These are phyloP conservation scores for Berkeleyomyces basicola DNA, from an alignment of 2,329 filamentous ascomycete species.

Conservation along the genomic window DNA sequence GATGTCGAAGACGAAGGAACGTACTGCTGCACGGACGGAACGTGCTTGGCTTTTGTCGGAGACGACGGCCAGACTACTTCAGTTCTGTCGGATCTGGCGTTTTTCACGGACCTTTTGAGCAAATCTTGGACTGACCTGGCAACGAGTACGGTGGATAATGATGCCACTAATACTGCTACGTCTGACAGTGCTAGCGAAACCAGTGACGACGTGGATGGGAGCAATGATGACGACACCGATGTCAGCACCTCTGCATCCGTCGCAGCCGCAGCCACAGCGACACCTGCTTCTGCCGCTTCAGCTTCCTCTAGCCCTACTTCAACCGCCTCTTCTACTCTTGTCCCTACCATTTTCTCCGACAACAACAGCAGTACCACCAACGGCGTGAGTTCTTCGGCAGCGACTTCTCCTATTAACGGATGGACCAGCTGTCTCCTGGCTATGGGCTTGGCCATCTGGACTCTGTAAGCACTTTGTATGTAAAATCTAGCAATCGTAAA, in stretches of 20 bases:
- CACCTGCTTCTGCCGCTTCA: background rate
- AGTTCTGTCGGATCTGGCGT: too few species aligned
- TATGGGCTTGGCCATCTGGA: background rate
- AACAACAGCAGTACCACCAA: background rate
- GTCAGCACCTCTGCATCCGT: background rate
- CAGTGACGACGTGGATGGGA: background rate
- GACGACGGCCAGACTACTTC: conserved; percentile 1
- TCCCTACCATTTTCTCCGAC: background rate
- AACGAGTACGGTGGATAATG: background rate
- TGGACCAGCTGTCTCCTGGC: background rate
- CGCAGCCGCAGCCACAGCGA: background rate
- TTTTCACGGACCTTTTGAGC: too few species aligned
- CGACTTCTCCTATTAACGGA: background rate
- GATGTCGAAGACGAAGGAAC: background rate
- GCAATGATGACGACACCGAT: background rate
- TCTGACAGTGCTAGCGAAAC: background rate
- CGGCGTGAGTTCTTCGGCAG: background rate
- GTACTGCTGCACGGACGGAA: background rate
- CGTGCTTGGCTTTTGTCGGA: background rate
- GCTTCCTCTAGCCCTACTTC: background rate
- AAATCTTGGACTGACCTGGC: background rate
- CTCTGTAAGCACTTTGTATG: background rate
- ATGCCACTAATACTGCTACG: background rate
- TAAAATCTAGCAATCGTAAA: background rate
- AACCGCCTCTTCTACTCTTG: background rate